phyloP scores from a whole-genome alignment of 176 grass and related monocot species.

The Pharus latifolius region DNA sequence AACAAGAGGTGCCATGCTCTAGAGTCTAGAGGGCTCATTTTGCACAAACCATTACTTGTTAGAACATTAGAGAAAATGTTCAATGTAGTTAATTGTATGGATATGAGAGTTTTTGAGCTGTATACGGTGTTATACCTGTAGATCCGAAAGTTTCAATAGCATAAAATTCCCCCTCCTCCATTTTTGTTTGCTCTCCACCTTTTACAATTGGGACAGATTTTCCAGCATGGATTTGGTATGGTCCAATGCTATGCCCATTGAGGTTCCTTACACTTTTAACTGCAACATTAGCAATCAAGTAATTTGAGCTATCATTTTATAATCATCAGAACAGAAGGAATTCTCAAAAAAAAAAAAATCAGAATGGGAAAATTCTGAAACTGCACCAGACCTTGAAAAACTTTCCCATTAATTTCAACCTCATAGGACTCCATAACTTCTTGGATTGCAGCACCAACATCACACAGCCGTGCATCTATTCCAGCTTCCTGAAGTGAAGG shows the following conservation, averaged over 20 bases:
- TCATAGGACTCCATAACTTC: constrained; percentile 99
- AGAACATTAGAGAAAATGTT: neutral
- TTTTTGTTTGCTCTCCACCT: constrained; percentile 97
- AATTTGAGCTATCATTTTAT: neutral
- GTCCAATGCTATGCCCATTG: constrained; percentile 97
- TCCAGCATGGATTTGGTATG: constrained; percentile 94
- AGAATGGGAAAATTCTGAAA: neutral
- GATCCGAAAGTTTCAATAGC: constrained; percentile 98
- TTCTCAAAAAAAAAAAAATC: no score
- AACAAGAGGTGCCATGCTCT: neutral
- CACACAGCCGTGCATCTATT: constrained; percentile 88
- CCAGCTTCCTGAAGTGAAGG: constrained; percentile 73
- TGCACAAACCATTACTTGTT: neutral
- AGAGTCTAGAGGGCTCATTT: neutral
- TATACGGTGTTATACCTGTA: constrained; percentile 43
- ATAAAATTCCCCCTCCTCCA: constrained; percentile 98
- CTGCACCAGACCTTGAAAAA: constrained; percentile 67
- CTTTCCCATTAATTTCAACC: constrained; percentile 97
- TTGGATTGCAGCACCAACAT: constrained; percentile 60
- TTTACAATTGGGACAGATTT: constrained; percentile 96
- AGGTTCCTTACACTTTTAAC: constrained; percentile 95
- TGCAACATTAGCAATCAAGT: constrained; percentile 14
- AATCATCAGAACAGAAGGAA: no score
- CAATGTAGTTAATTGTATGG: neutral
- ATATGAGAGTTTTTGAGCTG: neutral